Conservation (phyloP, 2,329 filamentous ascomycete genomes). For the Pseudogymnoascus sp. region DNA sequence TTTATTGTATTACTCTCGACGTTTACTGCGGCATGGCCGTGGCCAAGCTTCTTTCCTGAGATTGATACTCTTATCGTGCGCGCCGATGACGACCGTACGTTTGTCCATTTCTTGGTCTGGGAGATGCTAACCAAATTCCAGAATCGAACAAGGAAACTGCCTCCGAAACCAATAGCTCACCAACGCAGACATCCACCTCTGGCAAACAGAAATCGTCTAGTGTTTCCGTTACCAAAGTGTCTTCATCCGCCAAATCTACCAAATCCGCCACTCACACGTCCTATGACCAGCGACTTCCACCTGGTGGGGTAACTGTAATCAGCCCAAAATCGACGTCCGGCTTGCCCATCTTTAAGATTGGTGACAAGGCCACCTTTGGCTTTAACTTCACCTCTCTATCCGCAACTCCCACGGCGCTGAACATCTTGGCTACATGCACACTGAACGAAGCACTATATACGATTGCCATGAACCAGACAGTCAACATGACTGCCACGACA, state of each 20-base stretch:
- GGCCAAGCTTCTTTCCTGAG: slow-evolving; percentile 48
- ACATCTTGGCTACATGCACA: slow-evolving; percentile 50
- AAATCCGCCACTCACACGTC: slow-evolving; percentile 17
- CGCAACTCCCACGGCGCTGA: slow-evolving; percentile 49
- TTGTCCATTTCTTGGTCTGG: neutral
- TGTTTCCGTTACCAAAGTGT: neutral
- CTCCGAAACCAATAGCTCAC: neutral
- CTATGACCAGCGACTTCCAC: slow-evolving; percentile 38
- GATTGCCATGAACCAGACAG: slow-evolving; percentile 55
- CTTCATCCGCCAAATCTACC: neutral
- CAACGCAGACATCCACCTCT: neutral
- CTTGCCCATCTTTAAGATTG: slow-evolving; percentile 48
- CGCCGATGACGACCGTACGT: neutral
- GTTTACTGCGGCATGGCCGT: slow-evolving; percentile 37
- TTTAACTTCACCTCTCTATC: slow-evolving; percentile 59
- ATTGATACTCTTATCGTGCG: slow-evolving; percentile 42
- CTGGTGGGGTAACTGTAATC: slow-evolving; percentile 45
- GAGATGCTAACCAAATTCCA: neutral
- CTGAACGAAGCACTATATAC: slow-evolving; percentile 47
- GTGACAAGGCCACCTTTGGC: slow-evolving; percentile 47
- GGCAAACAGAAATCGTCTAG: neutral
- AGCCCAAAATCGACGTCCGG: slow-evolving; percentile 39
- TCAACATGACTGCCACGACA: slow-evolving; percentile 39
- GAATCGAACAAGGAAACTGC: neutral
- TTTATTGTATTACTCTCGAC: slow-evolving; percentile 42